Evolutionary conservation across 371 early-diverging fungal species (phyloP).

Genomic region (Mucor circinelloides): DNA sequence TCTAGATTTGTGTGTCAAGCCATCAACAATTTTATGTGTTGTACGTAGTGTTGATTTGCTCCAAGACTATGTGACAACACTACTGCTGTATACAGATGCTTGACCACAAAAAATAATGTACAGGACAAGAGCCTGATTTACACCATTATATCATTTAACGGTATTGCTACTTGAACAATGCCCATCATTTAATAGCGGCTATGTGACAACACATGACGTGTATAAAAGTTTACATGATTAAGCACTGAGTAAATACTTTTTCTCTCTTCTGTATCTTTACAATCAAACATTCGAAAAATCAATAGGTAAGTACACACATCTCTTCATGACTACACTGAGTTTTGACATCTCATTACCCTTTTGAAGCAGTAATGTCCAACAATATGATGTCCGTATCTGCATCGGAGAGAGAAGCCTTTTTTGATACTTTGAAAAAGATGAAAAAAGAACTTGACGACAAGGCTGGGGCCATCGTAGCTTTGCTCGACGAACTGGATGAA

Average conservation of each 20-base stretch:
- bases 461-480: neutral
- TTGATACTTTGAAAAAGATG: no score
- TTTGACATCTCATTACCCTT: neutral
- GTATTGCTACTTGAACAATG: no score
- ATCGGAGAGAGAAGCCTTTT: neutral
- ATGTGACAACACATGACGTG: neutral
- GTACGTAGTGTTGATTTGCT: no score
- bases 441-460: neutral
- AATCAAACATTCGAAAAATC: neutral
- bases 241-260: neutral
- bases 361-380: neutral
- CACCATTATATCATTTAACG: no score
- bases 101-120: no score
- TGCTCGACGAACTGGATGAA: neutral
- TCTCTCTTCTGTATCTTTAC: neutral
- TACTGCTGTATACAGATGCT: no score
- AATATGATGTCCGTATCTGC: neutral
- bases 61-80: no score
- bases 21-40: no score
- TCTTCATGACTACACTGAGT: neutral
- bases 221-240: neutral
- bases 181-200: no score
- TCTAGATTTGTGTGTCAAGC: no score
- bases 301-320: neutral
- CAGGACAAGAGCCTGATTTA: no score